Percentiles rank a stretch among this genome's conserved stretches.
These are phyloP conservation scores for Candida namnaoensis DNA, from an alignment of 805 yeast species.

Conservation along the genomic window DNA sequence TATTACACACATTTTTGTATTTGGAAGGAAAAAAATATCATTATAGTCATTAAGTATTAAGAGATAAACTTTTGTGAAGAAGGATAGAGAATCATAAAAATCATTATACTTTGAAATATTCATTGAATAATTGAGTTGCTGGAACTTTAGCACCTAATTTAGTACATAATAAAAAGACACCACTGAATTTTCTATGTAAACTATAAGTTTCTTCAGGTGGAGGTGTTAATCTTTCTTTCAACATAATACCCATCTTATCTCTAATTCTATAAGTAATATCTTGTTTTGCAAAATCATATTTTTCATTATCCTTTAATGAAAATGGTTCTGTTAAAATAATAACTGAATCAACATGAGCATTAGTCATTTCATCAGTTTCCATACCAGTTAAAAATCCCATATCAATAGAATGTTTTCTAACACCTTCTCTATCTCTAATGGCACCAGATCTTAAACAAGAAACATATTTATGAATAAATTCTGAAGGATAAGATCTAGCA, in stretches of 20 bases:
- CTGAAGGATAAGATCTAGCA: conserved; percentile 64
- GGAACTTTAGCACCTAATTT: conserved; percentile 77
- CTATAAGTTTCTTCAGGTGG: conserved; percentile 99
- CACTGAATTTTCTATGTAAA: conserved; percentile 91
- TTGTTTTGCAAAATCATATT: conserved; percentile 71
- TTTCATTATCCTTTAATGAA: conserved; percentile 37
- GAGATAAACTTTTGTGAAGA: too few relatives aligned
- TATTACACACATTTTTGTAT: too few relatives aligned
- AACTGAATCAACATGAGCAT: conserved; percentile 88
- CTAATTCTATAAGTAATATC: conserved; percentile 93
- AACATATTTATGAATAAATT: conserved; percentile 64
- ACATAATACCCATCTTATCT: conserved; percentile 80
- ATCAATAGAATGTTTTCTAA: conserved; percentile 54
- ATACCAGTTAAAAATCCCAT: conserved; percentile 89
- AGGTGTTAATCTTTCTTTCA: conserved; percentile 84
- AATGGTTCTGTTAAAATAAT: conserved; percentile 92
- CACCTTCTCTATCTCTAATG: conserved; percentile 51
- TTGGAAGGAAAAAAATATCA: too few relatives aligned
- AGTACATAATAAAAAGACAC: conserved; percentile 87
- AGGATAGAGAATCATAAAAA: too few relatives aligned
- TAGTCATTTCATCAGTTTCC: conserved; percentile 80
- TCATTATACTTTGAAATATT: conserved; percentile 36
- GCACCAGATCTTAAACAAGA: conserved; percentile 70
- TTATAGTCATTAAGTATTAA: too few relatives aligned
- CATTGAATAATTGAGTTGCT: conserved; percentile 65